Conservation (phyloP, 345 rosid genomes). For the Aegle marmelos region DNA sequence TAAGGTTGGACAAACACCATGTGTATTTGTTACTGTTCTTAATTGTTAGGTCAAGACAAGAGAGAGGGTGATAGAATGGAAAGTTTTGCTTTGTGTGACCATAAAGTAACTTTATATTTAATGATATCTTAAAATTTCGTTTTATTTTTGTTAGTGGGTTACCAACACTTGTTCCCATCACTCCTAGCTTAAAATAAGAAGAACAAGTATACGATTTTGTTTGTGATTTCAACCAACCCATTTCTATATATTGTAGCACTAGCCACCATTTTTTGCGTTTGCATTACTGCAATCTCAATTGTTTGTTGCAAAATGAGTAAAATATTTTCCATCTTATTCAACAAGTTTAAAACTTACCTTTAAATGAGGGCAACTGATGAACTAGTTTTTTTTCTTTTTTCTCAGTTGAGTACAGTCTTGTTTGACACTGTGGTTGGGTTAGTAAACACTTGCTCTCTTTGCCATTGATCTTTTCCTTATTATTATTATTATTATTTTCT, state of each 20-base stretch:
- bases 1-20: slow-evolving; percentile 9
- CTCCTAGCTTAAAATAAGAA: background rate
- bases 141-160: slow-evolving; percentile 3
- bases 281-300: background rate
- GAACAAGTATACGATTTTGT: background rate
- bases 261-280: background rate
- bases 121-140: slow-evolving; percentile 6
- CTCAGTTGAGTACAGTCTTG: background rate
- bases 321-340: background rate
- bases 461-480: no score
- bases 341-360: background rate
- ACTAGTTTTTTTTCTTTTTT: background rate
- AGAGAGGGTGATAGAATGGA: background rate
- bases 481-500: no score
- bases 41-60: slow-evolving; percentile 26
- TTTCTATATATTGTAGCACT: slow-evolving; percentile 4
- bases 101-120: slow-evolving; percentile 2
- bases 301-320: background rate
- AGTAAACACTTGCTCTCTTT: no score
- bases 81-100: background rate
- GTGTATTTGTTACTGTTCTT: background rate
- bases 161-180: background rate
- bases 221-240: slow-evolving; percentile 1
- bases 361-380: no score
- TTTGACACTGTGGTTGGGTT: no score